phyloP scores from a whole-genome alignment of 495 filamentous ascomycete species.

The Bacidia gigantensis region DNA sequence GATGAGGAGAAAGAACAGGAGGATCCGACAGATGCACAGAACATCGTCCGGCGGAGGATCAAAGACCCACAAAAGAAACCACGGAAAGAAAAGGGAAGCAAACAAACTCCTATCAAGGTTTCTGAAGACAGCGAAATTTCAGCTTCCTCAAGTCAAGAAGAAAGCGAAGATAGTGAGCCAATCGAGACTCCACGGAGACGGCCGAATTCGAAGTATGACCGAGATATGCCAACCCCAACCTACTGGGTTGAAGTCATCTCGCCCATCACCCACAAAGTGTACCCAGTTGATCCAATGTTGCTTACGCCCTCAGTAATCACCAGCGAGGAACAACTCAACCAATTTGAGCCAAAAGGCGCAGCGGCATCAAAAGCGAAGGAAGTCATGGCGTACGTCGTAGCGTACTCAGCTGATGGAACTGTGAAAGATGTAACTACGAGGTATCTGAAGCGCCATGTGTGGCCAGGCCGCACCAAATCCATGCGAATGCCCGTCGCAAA shows the following conservation, averaged over 20 bases:
- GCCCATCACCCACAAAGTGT: conserved; percentile 59
- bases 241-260: conserved; percentile 93
- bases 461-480: conserved; percentile 87
- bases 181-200: conserved; percentile 17
- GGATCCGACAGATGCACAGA: not conserved
- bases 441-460: conserved; percentile 70
- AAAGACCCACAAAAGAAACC: conserved; percentile 14
- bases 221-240: conserved; percentile 64
- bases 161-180: not conserved
- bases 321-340: conserved; percentile 53
- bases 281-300: conserved; percentile 64
- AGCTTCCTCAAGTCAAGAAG: no score
- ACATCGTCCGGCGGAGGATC: not conserved
- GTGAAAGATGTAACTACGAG: conserved; percentile 92
- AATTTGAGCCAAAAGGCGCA: conserved; percentile 68
- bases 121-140: conserved; percentile 22
- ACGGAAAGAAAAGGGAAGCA: conserved; percentile 15
- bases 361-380: conserved; percentile 78
- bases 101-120: conserved; percentile 23
- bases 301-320: conserved; percentile 50
- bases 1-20: not conserved
- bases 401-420: conserved; percentile 68
- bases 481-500: conserved; percentile 63
- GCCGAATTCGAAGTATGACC: conserved; percentile 38
- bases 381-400: conserved; percentile 83